Evolutionary conservation across 2,329 filamentous ascomycete genomes (phyloP).

Genomic region (Epichloe brachyelytri): DNA sequence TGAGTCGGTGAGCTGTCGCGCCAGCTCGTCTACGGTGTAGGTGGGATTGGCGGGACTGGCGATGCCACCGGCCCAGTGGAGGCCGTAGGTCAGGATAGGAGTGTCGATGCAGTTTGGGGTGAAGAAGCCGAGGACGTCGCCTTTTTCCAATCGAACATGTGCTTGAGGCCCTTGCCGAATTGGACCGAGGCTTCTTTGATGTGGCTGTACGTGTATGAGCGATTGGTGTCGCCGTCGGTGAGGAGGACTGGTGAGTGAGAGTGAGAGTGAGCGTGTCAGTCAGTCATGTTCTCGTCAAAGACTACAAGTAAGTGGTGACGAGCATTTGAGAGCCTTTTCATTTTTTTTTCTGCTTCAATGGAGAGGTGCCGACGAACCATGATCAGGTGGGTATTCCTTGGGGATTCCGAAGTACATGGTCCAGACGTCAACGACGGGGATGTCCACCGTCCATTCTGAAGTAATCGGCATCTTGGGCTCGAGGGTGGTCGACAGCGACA

Average conservation of each 20-base stretch:
- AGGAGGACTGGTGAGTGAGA: constrained; percentile 51
- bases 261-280: not conserved
- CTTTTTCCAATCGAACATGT: constrained; percentile 64
- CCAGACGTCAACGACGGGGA: constrained; percentile 71
- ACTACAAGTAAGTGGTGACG: not conserved
- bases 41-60: constrained; percentile 79
- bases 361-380: constrained; percentile 39
- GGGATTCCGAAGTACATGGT: constrained; percentile 59
- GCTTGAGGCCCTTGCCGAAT: constrained; percentile 72
- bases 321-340: not conserved
- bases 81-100: constrained; percentile 62
- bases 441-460: constrained; percentile 53
- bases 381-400: constrained; percentile 58
- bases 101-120: constrained; percentile 81
- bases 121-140: constrained; percentile 72
- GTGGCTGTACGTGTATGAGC: constrained; percentile 57
- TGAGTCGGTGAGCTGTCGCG: constrained; percentile 71
- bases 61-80: constrained; percentile 71
- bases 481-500: not conserved
- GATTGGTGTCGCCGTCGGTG: constrained; percentile 57
- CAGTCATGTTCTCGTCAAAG: not conserved
- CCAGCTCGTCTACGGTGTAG: constrained; percentile 73
- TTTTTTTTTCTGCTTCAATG: not conserved
- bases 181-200: constrained; percentile 51
- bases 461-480: constrained; percentile 51